Evolutionary conservation across 164 flowering plant species (phyloP).

Genomic region (Aristolochia contorta): DNA sequence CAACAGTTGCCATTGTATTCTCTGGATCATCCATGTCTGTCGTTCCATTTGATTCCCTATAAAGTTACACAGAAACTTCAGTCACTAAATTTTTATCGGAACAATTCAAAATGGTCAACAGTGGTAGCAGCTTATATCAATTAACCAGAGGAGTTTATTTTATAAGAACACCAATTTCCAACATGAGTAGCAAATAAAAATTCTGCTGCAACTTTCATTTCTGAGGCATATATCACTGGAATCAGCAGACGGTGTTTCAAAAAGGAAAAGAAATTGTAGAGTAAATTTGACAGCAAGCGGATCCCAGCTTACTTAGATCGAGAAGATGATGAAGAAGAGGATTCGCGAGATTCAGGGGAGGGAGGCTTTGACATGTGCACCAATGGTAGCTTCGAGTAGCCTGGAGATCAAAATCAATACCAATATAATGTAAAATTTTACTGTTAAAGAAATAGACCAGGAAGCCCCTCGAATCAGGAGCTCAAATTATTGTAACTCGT

Average conservation of each 20-base stretch:
- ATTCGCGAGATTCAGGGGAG: constrained; percentile 26
- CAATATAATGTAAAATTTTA: neutral
- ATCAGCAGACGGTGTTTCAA: neutral
- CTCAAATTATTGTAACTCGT: neutral
- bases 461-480: too few species aligned
- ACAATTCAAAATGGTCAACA: neutral
- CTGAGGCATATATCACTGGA: neutral
- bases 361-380: constrained; percentile 50
- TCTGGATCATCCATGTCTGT: constrained; percentile 59
- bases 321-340: constrained; percentile 20
- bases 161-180: neutral
- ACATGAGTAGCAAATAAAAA: neutral
- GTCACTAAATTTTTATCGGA: neutral
- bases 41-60: constrained; percentile 62
- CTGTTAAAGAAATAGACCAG: too few species aligned
- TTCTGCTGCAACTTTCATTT: too few species aligned
- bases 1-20: constrained; percentile 55
- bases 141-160: neutral
- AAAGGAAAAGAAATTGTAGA: neutral
- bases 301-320: neutral
- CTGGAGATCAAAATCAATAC: neutral
- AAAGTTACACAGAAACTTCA: neutral
- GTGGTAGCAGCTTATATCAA: neutral
- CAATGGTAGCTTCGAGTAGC: neutral
- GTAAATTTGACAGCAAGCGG: neutral